Conservation (phyloP, 345 rosid species). For the Linum lewisii region DNA sequence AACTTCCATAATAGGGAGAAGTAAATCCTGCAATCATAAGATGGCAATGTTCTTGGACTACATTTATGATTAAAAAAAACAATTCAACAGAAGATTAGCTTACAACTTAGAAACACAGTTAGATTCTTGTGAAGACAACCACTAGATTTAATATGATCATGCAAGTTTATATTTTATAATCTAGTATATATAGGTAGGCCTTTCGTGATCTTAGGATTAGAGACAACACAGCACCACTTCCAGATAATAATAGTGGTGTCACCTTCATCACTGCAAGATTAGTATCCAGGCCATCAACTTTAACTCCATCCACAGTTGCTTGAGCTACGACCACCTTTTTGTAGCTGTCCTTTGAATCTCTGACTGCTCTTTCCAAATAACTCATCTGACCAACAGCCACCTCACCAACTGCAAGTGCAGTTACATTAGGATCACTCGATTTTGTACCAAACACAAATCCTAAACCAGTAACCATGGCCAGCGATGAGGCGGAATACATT, state of each 20-base stretch:
- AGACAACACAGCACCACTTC: neutral
- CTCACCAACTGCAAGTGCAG: conserved; percentile 66
- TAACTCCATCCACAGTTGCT: conserved; percentile 81
- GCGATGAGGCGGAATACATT: conserved; percentile 66
- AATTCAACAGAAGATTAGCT: neutral
- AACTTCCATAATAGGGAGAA: conserved; percentile 55
- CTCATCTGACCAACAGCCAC: conserved; percentile 79
- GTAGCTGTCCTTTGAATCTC: conserved; percentile 69
- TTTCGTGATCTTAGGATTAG: too few relatives aligned
- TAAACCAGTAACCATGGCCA: conserved; percentile 63
- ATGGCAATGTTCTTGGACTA: neutral
- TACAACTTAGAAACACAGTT: conserved; percentile 7
- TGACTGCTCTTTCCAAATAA: conserved; percentile 67
- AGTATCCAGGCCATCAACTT: conserved; percentile 90
- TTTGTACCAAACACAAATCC: conserved; percentile 65
- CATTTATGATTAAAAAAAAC: too few relatives aligned
- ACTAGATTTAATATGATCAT: neutral
- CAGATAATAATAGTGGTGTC: conserved; percentile 11
- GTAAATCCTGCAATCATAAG: conserved; percentile 53
- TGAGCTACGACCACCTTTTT: conserved; percentile 67
- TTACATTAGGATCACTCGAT: conserved; percentile 37
- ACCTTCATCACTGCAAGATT: conserved; percentile 99
- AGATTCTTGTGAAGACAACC: neutral
- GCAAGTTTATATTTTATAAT: too few relatives aligned
- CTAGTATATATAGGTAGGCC: too few relatives aligned